Base-by-base conservation (phyloP, 805 yeast genomes). In the Yamadazyma akitaensis region DNA sequence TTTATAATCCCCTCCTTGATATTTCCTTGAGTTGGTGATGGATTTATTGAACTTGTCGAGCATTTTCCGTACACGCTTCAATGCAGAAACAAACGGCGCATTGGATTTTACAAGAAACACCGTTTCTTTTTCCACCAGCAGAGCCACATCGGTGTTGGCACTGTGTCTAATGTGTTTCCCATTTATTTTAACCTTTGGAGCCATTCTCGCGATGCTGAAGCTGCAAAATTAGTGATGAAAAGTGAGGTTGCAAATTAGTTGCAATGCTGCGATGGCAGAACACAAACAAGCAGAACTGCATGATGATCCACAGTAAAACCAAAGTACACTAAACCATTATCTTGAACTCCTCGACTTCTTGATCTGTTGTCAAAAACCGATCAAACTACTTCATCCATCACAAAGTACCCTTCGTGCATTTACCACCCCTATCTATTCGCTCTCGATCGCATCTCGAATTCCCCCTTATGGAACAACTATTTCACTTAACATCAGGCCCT, bases 1-100 rank as follows among this genome's bases (percentile, higher is more conserved):
- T 46, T 73, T 73, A 47, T 71, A 67, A 44, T 61, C 60, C 26
- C 68, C 51, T 19, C 60, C 60, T 41, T 65, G 63, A 47, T 51
- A 64, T 50, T 67, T 64, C 18, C 50, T 51, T 16, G 49, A 56
- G 38, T 46, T 32, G 40, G 45, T 47, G 17, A 51, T 44, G 24
- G 58, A 46, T 35, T 59, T 61, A 46, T 65, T 64, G 51, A 80
- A 70, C 40, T 72, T 73, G 5, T 61, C 66, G 18, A 88, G 60
- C 43, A 73, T 67, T 57, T 80, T 81, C 35, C 72, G 72, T 2
- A 84, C 75, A 43, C 86, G 73, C 57, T 88, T 88, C 36, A 88
- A 57, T 0, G 86, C 89, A 10, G 92, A 79, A 11, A 88, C 73
- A 55, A 73, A 86, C 2, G 96, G 94, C 3, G 96, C 85, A 1